Percentiles rank a stretch among this genome's conserved stretches.
These are phyloP conservation scores for Curvularia eragrostidis DNA, from an alignment of 2,329 filamentous ascomycete genomes.

Conservation along the genomic window DNA sequence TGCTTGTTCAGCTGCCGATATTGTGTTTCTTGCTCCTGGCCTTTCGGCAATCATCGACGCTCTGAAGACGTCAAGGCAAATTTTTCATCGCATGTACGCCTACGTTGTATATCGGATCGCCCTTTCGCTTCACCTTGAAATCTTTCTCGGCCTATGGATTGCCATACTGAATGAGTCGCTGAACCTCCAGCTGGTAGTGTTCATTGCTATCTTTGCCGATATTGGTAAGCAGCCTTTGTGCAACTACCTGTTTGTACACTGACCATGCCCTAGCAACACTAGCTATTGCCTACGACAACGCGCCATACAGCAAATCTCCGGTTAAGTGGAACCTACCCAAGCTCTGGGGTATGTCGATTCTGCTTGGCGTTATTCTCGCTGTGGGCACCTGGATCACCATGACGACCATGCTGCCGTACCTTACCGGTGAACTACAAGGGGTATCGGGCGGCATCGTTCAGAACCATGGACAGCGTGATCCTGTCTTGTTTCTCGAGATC, in stretches of 20 bases:
- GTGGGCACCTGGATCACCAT: constrained; percentile 88
- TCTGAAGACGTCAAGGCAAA: constrained; percentile 90
- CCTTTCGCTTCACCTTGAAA: constrained; percentile 86
- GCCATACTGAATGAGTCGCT: constrained; percentile 83
- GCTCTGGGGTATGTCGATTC: constrained; percentile 90
- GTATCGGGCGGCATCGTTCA: constrained; percentile 84
- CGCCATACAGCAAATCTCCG: constrained; percentile 81
- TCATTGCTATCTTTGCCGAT: constrained; percentile 94
- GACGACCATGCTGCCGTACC: constrained; percentile 75
- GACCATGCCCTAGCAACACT: constrained; percentile 66
- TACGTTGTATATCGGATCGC: constrained; percentile 97
- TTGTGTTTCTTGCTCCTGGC: constrained; percentile 90
- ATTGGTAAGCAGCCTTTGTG: constrained; percentile 53
- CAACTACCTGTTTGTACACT: background rate
- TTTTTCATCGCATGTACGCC: constrained; percentile 96
- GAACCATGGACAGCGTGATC: constrained; percentile 83
- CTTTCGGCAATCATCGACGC: constrained; percentile 92
- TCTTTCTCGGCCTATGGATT: constrained; percentile 92
- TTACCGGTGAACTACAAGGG: constrained; percentile 54
- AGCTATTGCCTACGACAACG: constrained; percentile 92
- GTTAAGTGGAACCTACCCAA: constrained; percentile 97
- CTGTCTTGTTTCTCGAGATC: constrained; percentile 87
- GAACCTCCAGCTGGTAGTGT: constrained; percentile 87
- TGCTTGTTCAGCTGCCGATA: constrained; percentile 88
- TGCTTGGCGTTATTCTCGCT: constrained; percentile 81